Evolutionary conservation across 2,329 filamentous ascomycete species (phyloP).

Genomic region (Spiromastix sp.): DNA sequence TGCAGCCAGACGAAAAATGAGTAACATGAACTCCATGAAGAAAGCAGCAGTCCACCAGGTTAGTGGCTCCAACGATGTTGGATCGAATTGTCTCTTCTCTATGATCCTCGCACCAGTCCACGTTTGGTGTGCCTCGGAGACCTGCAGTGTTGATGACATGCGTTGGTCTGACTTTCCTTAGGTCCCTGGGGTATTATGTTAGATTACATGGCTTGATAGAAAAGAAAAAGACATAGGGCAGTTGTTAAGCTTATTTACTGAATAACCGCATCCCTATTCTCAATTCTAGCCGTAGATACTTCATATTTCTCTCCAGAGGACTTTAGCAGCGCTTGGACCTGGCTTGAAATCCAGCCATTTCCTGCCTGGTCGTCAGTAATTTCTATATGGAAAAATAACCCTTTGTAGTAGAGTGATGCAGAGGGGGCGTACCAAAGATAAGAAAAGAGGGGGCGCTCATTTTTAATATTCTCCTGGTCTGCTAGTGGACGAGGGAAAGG

Average conservation of each 20-base stretch:
- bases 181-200: no score
- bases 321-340: neutral
- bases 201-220: no score
- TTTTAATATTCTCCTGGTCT: no score
- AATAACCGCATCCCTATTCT: neutral
- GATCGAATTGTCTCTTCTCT: slow-evolving; percentile 57
- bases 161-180: slow-evolving; percentile 51
- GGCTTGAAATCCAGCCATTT: slow-evolving; percentile 1
- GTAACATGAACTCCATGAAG: slow-evolving; percentile 51
- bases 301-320: neutral
- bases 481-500: no score
- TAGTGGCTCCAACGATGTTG: slow-evolving; percentile 56
- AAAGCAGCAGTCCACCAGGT: slow-evolving; percentile 52
- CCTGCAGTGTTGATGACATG: slow-evolving; percentile 59
- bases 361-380: no score
- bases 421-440: neutral
- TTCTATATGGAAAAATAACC: no score
- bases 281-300: neutral
- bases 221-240: no score
- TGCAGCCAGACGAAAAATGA: slow-evolving; percentile 58
- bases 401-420: no score
- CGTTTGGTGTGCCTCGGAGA: slow-evolving; percentile 56
- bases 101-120: slow-evolving; percentile 63
- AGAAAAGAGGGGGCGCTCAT: no score
- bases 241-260: no score